phyloP scores from a whole-genome alignment of 192 early-diverging fungal genomes.

The Linnemannia hyalina region DNA sequence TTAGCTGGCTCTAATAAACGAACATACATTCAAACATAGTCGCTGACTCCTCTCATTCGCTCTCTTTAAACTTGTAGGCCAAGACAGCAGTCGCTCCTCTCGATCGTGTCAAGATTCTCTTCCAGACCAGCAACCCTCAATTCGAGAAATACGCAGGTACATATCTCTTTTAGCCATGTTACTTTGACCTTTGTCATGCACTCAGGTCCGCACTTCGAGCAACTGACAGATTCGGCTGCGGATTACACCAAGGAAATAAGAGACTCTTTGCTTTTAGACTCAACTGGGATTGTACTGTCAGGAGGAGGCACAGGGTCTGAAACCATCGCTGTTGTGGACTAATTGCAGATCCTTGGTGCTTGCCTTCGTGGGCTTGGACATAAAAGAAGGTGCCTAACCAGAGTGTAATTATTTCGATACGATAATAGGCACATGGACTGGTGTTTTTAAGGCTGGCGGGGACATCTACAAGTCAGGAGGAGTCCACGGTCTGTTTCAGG shows the following conservation, averaged over 20 bases:
- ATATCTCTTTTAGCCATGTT: background rate
- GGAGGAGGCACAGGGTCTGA: no score
- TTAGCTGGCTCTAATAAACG: background rate
- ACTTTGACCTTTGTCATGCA: background rate
- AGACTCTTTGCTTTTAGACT: background rate
- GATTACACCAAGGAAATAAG: background rate
- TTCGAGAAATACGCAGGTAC: conserved; percentile 77
- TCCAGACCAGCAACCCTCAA: conserved; percentile 81
- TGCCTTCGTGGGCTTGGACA: background rate
- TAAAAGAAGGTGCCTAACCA: background rate
- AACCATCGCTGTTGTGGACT: no score
- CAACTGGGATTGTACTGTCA: no score
- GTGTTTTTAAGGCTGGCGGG: conserved; percentile 83
- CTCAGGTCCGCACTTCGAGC: no score
- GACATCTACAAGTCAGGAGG: conserved; percentile 84
- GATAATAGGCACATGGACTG: conserved; percentile 76
- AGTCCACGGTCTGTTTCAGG: conserved; percentile 88
- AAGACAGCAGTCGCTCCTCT: conserved; percentile 86
- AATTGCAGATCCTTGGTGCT: background rate
- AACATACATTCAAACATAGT: background rate
- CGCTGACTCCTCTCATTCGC: background rate
- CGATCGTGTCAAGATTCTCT: conserved; percentile 89
- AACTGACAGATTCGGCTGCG: no score
- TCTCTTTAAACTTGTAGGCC: conserved; percentile 57
- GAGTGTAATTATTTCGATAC: background rate